A percentile compares a stretch with the other conserved stretches of the same genome.
Conservation (phyloP, 345 rosid species). For the Streptanthus diversifolius region DNA sequence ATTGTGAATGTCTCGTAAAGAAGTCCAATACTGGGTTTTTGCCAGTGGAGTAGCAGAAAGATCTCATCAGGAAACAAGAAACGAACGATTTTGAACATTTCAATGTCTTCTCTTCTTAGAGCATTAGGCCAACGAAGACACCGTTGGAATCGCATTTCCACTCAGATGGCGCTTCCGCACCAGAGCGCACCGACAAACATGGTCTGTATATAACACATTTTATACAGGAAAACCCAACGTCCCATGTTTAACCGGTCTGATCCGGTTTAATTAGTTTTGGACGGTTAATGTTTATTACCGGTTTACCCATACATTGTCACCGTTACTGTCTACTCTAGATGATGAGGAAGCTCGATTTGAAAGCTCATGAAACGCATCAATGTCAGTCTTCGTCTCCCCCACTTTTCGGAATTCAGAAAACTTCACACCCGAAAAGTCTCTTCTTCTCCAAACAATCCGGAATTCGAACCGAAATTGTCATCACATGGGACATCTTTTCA, state of each 20-base stretch:
- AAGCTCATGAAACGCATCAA: conserved; percentile 45
- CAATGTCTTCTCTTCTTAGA: no score
- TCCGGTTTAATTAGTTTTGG: neutral
- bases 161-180: no score
- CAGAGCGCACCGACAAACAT: no score
- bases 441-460: conserved; percentile 13
- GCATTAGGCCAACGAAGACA: no score
- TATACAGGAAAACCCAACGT: neutral
- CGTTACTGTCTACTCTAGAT: neutral
- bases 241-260: neutral
- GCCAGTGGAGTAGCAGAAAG: no score
- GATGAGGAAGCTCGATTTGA: conserved; percentile 12
- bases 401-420: conserved; percentile 21
- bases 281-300: neutral
- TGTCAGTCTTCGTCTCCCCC: conserved; percentile 33
- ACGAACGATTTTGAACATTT: no score
- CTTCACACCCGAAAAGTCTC: conserved; percentile 6
- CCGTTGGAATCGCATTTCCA: no score
- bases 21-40: no score
- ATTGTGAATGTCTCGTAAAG: no score
- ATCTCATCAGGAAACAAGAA: no score
- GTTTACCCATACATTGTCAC: neutral
- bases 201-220: no score
- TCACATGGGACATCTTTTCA: conserved; percentile 11
- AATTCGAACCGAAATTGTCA: conserved; percentile 10